These are phyloP conservation scores for Colletotrichum neosansevieriae DNA, from an alignment of 2,329 filamentous ascomycete genomes.

Conservation along the genomic window DNA sequence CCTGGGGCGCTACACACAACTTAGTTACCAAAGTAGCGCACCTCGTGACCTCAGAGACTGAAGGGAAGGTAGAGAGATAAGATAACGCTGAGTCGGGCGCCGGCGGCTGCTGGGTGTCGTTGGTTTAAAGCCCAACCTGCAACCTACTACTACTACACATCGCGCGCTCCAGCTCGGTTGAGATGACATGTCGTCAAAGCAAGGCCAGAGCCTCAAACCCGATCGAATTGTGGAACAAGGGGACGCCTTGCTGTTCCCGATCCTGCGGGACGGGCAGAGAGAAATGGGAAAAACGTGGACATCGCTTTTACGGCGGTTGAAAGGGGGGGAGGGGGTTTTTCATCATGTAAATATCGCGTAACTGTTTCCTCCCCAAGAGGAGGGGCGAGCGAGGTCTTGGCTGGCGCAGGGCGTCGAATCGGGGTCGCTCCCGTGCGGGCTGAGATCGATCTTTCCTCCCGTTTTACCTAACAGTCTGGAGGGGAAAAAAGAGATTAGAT, in stretches of 20 bases:
- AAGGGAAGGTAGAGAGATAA: not conserved
- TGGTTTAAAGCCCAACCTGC: constrained; percentile 5
- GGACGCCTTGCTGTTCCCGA: constrained; percentile 17
- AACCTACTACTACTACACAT: not conserved
- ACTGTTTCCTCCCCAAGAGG: constrained; percentile 13
- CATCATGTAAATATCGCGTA: constrained; percentile 40
- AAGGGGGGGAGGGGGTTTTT: constrained; percentile 22
- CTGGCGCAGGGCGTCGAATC: constrained; percentile 19
- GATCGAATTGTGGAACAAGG: constrained; percentile 20
- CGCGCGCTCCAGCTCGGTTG: not conserved
- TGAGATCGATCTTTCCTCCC: not conserved
- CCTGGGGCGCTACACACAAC: not conserved
- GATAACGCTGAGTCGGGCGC: not conserved
- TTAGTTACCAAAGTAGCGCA: no score
- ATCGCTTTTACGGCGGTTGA: not conserved
- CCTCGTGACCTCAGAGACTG: no score
- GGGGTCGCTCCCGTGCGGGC: constrained; percentile 3
- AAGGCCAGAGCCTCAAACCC: constrained; percentile 28
- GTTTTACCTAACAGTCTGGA: not conserved
- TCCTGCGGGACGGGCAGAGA: constrained; percentile 10
- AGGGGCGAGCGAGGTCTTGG: constrained; percentile 23
- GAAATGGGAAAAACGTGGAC: not conserved
- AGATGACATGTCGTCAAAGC: constrained; percentile 21
- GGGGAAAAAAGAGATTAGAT: not conserved
- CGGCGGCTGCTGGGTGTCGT: not conserved